These are phyloP conservation scores for Aureobasidium melanogenum DNA, from an alignment of 2,329 filamentous ascomycete genomes.

Conservation along the genomic window DNA sequence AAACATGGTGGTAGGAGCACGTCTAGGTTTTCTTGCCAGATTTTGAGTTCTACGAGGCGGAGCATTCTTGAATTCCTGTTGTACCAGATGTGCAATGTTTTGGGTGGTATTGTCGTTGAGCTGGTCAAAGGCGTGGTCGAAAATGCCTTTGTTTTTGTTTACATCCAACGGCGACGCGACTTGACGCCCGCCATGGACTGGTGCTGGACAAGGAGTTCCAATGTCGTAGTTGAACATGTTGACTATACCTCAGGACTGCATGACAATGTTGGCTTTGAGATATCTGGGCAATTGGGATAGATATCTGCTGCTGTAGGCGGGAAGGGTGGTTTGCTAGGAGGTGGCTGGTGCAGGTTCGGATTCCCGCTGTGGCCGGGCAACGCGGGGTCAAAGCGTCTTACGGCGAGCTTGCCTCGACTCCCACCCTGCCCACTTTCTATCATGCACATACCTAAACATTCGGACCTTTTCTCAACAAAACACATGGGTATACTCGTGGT, in stretches of 20 bases:
- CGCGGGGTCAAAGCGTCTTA: neutral
- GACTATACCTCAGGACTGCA: constrained; percentile 2
- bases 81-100: constrained; percentile 16
- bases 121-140: constrained; percentile 3
- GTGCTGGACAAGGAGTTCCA: constrained; percentile 7
- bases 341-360: constrained; percentile 2
- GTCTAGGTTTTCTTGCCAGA: constrained; percentile 17
- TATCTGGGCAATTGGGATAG: neutral
- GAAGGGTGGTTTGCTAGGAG: neutral
- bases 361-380: too few species aligned
- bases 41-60: constrained; percentile 20
- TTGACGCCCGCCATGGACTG: neutral
- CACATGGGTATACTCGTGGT: neutral
- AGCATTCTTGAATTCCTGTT: constrained; percentile 21
- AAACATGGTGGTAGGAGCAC: constrained; percentile 22
- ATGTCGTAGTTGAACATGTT: constrained; percentile 4
- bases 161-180: constrained; percentile 5
- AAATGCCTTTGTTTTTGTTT: constrained; percentile 10
- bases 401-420: neutral
- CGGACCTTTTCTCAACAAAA: neutral
- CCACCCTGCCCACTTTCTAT: neutral
- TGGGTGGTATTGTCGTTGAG: constrained; percentile 15
- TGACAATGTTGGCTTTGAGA: neutral
- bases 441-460: neutral
- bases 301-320: neutral